These are phyloP conservation scores for Scheffersomyces illinoinensis DNA, from an alignment of 1,139 yeast genomes.

Conservation along the genomic window DNA sequence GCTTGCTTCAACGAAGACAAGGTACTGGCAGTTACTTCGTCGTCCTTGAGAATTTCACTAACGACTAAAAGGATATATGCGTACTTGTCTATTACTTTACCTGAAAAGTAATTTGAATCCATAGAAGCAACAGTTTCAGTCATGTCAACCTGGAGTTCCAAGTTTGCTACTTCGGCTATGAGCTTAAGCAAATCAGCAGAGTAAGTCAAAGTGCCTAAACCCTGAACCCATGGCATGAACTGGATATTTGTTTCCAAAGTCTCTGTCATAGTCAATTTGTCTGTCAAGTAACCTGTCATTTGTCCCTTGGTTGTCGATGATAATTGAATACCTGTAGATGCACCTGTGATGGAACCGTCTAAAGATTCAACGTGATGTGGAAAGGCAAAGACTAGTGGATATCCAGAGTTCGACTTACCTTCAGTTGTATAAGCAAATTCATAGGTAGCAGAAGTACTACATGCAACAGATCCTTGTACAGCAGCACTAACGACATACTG, in stretches of 20 bases:
- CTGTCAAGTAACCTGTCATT: slow-evolving; percentile 61
- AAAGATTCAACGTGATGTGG: slow-evolving; percentile 71
- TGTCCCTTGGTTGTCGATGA: slow-evolving; percentile 67
- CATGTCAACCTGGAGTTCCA: slow-evolving; percentile 61
- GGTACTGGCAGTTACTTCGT: slow-evolving; percentile 47
- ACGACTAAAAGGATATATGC: slow-evolving; percentile 70
- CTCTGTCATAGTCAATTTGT: slow-evolving; percentile 51
- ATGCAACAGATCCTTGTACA: slow-evolving; percentile 27
- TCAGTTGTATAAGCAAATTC: slow-evolving; percentile 50
- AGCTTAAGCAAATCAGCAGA: slow-evolving; percentile 51
- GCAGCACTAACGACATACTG: slow-evolving; percentile 36
- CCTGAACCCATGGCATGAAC: slow-evolving; percentile 61
- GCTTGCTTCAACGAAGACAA: slow-evolving; percentile 55
- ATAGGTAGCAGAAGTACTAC: slow-evolving; percentile 48
- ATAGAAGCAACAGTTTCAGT: slow-evolving; percentile 45
- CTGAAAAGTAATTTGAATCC: slow-evolving; percentile 63
- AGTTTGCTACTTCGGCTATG: slow-evolving; percentile 56
- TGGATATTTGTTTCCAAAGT: slow-evolving; percentile 48
- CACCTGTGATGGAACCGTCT: slow-evolving; percentile 29
- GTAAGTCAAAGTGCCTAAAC: slow-evolving; percentile 37
- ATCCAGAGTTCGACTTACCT: slow-evolving; percentile 55
- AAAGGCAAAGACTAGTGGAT: slow-evolving; percentile 61
- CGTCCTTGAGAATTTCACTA: slow-evolving; percentile 58
- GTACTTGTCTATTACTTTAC: slow-evolving; percentile 73
- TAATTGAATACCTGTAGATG: slow-evolving; percentile 50